These are phyloP conservation scores for Danielozyma ontarioensis DNA, from an alignment of 805 yeast species.

Conservation along the genomic window DNA sequence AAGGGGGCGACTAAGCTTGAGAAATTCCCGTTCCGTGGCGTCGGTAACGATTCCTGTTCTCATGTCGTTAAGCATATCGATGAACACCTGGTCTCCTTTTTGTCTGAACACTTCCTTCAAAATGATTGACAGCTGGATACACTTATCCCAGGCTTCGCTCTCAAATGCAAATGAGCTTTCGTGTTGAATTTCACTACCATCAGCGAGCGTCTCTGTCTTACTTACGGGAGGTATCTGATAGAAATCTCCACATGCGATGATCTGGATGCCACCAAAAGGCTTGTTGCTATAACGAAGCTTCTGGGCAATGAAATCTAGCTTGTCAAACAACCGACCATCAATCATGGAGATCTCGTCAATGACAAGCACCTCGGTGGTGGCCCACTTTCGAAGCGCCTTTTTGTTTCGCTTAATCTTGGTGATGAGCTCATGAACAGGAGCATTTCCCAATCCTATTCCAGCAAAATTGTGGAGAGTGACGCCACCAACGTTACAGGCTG, in stretches of 20 bases:
- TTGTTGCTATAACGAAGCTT: slow-evolving; percentile 35
- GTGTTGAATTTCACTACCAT: slow-evolving; percentile 17
- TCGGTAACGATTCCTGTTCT: slow-evolving; percentile 56
- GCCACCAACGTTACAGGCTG: slow-evolving; percentile 80
- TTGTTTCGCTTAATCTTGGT: slow-evolving; percentile 51
- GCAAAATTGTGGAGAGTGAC: slow-evolving; percentile 71
- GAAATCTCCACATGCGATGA: slow-evolving; percentile 76
- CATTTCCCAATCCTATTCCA: slow-evolving; percentile 72
- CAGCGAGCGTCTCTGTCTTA: slow-evolving; percentile 21
- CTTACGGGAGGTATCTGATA: slow-evolving; percentile 76
- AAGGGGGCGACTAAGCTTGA: slow-evolving; percentile 47
- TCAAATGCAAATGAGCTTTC: slow-evolving; percentile 57
- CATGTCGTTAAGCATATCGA: slow-evolving; percentile 71
- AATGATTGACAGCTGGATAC: slow-evolving; percentile 53
- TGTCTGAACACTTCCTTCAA: slow-evolving; percentile 70
- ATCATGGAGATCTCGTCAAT: slow-evolving; percentile 82
- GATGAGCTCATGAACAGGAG: slow-evolving; percentile 39
- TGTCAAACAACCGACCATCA: slow-evolving; percentile 62
- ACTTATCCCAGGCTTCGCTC: slow-evolving; percentile 53
- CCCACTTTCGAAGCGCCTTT: slow-evolving; percentile 52
- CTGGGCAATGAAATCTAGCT: slow-evolving; percentile 57
- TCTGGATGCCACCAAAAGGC: slow-evolving; percentile 81
- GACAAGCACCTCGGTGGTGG: slow-evolving; percentile 49
- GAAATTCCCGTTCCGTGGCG: slow-evolving; percentile 46
- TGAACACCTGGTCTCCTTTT: slow-evolving; percentile 63